Evolutionary conservation across 148 eudicot species (phyloP), one percentile per base, ranked within the genome.

Genomic region (Spergularia marina): DNA sequence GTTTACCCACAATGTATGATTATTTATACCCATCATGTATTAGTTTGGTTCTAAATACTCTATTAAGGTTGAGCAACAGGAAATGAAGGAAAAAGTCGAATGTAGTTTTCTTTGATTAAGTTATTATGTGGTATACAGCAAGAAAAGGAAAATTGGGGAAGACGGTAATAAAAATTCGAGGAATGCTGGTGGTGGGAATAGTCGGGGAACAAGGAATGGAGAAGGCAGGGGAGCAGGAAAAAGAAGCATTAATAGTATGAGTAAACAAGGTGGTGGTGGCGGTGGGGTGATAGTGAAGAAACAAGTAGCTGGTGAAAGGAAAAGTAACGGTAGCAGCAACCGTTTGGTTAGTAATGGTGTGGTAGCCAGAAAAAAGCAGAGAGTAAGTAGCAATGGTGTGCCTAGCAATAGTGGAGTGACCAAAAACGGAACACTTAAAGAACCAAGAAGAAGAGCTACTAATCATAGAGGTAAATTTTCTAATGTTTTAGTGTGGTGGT

Each of bases 91-190:
- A n/a, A 18, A 47, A 21, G 30, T 39, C 13, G 47, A 23, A 71
- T 40, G 54, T 15, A 13, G 5, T 34, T 56, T 40, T 7, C 4
- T 65, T 34, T 40, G 39, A 44, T 30, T 30, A 61, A 14, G 14
- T 71, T 23, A 5, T 58, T 16, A 61, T 64, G 53, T 65, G 49
- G n/a, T 69, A 14, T 72, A 73, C 79, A 80, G 83, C 44, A 59
- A 18, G 61, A 76, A 72, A 15, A 80, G 73, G 53, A 71, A 68
- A 53, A 80, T 30, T 21, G 78, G 72, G 1, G 79, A 69, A 18
- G 67, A 76, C 5, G 68, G 72, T 49, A 44, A 44, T 49, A 44
- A 44, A 44, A 9, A 44, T 44, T 7, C 5, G 4, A 44, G 49
- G 49, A 64, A 57, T 47, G 66, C 67, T 12, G 49, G 36, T 18